These are phyloP conservation scores for Pichia sp. DNA, from an alignment of 1,139 yeast species.

Conservation along the genomic window DNA sequence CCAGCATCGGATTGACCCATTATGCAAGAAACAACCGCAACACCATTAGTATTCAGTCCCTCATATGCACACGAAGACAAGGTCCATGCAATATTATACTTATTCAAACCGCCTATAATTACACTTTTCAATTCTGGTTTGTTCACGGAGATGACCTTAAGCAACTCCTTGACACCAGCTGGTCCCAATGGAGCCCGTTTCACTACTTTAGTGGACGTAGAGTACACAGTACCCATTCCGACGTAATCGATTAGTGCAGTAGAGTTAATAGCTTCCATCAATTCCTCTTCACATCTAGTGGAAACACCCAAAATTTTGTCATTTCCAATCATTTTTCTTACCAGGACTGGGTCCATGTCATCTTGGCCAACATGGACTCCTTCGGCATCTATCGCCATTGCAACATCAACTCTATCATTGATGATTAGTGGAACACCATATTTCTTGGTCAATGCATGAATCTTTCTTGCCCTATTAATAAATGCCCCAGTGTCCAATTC, in stretches of 20 bases:
- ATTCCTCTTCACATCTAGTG: slow-evolving; percentile 57
- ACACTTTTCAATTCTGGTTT: slow-evolving; percentile 51
- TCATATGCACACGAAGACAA: slow-evolving; percentile 46
- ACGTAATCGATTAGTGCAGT: slow-evolving; percentile 58
- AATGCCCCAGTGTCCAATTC: slow-evolving; percentile 64
- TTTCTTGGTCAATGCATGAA: slow-evolving; percentile 57
- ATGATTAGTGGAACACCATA: slow-evolving; percentile 73
- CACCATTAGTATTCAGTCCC: slow-evolving; percentile 60
- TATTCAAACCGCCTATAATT: slow-evolving; percentile 84
- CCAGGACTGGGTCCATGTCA: slow-evolving; percentile 68
- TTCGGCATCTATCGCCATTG: slow-evolving; percentile 84
- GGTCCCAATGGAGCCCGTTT: slow-evolving; percentile 55
- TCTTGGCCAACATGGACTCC: slow-evolving; percentile 86
- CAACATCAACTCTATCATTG: slow-evolving; percentile 86
- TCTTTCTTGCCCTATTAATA: slow-evolving; percentile 52
- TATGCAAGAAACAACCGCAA: slow-evolving; percentile 82
- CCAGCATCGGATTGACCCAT: slow-evolving; percentile 66
- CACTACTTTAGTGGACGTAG: slow-evolving; percentile 66
- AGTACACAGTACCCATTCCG: slow-evolving; percentile 81
- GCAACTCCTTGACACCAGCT: slow-evolving; percentile 55
- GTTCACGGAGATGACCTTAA: slow-evolving; percentile 43
- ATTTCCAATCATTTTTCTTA: slow-evolving; percentile 62
- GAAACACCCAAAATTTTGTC: slow-evolving; percentile 78
- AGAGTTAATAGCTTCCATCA: slow-evolving; percentile 47
- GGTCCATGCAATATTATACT: slow-evolving; percentile 55